Conservation (phyloP, 2,329 filamentous ascomycete genomes). For the Fusarium incarnatum region DNA sequence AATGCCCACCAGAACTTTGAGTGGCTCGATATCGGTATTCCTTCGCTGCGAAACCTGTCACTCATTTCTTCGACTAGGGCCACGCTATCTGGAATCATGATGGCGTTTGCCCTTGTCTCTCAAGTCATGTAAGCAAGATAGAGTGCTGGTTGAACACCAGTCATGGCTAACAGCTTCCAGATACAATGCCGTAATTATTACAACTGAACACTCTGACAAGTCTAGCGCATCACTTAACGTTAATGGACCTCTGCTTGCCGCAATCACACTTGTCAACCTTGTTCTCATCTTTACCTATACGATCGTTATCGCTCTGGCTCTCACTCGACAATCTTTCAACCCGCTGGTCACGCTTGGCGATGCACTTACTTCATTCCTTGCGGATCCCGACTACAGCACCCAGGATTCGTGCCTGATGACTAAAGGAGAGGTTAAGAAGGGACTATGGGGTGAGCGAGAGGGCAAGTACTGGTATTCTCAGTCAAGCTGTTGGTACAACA, state of each 20-base stretch:
- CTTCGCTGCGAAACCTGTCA: constrained; percentile 62
- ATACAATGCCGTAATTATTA: constrained; percentile 65
- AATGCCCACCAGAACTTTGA: constrained; percentile 57
- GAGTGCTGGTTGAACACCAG: background rate
- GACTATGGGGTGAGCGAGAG: constrained; percentile 57
- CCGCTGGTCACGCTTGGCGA: constrained; percentile 64
- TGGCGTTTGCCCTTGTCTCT: constrained; percentile 57
- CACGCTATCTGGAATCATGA: constrained; percentile 53
- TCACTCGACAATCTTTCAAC: constrained; percentile 51
- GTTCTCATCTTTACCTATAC: constrained; percentile 57
- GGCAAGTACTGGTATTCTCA: constrained; percentile 57
- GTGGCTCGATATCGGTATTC: constrained; percentile 67
- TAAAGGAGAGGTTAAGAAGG: constrained; percentile 58
- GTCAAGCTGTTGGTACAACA: constrained; percentile 59
- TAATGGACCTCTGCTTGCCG: constrained; percentile 54
- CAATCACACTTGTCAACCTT: constrained; percentile 56
- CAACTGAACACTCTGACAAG: constrained; percentile 44
- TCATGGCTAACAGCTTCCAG: constrained; percentile 46
- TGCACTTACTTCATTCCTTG: constrained; percentile 62
- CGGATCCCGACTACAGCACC: constrained; percentile 58
- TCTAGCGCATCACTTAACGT: constrained; percentile 50
- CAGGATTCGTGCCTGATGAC: constrained; percentile 59
- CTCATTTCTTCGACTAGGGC: constrained; percentile 57
- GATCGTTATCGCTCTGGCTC: constrained; percentile 54
- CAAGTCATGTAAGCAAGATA: constrained; percentile 62